These are phyloP conservation scores for Leucogyrophana mollusca DNA, from an alignment of 768 basidiomycete species.

Conservation along the genomic window DNA sequence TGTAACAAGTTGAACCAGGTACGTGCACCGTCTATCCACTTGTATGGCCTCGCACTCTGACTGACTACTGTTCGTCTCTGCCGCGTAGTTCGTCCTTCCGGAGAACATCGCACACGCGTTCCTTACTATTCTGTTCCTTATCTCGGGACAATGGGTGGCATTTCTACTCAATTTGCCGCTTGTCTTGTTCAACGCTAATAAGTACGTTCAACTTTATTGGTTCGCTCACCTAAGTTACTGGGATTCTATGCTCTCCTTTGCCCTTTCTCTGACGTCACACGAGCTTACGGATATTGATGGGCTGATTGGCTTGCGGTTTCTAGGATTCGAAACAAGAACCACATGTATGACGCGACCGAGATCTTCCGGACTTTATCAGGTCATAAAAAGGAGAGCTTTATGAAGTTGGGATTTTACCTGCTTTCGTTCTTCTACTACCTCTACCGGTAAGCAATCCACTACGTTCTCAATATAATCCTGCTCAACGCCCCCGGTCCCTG, in stretches of 20 bases:
- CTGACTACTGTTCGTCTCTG: conserved; percentile 1
- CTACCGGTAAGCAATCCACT: conserved; percentile 72
- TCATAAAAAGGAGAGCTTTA: conserved; percentile 96
- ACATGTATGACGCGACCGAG: conserved; percentile 99
- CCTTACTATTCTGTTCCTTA: conserved; percentile 86
- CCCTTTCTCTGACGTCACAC: neutral
- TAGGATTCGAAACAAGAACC: conserved; percentile 89
- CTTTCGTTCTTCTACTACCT: conserved; percentile 92
- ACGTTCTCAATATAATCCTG: neutral
- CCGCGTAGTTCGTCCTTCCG: conserved; percentile 87
- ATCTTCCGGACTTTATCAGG: conserved; percentile 92
- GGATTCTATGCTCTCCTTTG: neutral
- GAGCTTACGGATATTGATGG: neutral
- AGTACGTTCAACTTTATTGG: conserved; percentile 51
- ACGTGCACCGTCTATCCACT: conserved; percentile 17
- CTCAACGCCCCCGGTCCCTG: neutral
- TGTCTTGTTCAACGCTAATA: conserved; percentile 89
- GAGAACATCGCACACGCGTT: conserved; percentile 95
- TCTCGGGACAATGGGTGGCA: conserved; percentile 93
- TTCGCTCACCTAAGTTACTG: neutral
- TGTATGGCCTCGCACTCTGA: neutral
- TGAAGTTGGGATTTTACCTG: conserved; percentile 93
- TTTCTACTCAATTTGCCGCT: conserved; percentile 89
- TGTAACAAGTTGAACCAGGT: conserved; percentile 99
- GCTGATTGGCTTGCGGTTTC: neutral